Evolutionary conservation across 192 early-diverging fungal genomes (phyloP).

Genomic region (Coemansia sp.): DNA sequence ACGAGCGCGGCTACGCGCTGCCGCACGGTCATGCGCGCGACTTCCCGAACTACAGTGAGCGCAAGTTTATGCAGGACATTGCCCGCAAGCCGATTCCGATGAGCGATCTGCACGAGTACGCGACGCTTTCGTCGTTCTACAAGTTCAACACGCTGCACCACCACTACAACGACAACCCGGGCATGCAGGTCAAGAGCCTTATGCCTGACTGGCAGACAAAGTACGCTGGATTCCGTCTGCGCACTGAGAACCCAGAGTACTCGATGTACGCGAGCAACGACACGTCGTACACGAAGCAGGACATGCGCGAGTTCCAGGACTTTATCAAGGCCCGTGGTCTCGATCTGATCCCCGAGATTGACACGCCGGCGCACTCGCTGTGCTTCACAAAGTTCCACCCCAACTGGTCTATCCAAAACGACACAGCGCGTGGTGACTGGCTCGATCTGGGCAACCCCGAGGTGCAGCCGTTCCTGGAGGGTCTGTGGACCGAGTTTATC

Average conservation of each 20-base stretch:
- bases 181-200: constrained; percentile 28
- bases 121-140: constrained; percentile 47
- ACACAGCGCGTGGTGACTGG: constrained; percentile 45
- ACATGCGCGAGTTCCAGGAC: constrained; percentile 50
- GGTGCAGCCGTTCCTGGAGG: constrained; percentile 36
- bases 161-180: constrained; percentile 53
- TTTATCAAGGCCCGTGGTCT: constrained; percentile 48
- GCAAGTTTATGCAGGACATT: constrained; percentile 52
- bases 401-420: constrained; percentile 41
- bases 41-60: constrained; percentile 51
- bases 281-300: constrained; percentile 44
- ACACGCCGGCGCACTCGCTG: constrained; percentile 51
- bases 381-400: constrained; percentile 55
- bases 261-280: constrained; percentile 47
- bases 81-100: constrained; percentile 52
- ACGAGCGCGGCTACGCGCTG: constrained; percentile 35
- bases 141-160: constrained; percentile 55
- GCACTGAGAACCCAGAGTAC: constrained; percentile 42
- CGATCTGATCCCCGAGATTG: constrained; percentile 53
- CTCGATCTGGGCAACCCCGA: constrained; percentile 51
- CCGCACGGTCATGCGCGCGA: constrained; percentile 44
- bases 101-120: constrained; percentile 49
- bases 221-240: constrained; percentile 53
- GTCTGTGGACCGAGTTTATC: constrained; percentile 48
- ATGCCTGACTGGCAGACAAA: constrained; percentile 36